Conservation (phyloP, 208 protist species). For the Leishmania gerbilli region DNA sequence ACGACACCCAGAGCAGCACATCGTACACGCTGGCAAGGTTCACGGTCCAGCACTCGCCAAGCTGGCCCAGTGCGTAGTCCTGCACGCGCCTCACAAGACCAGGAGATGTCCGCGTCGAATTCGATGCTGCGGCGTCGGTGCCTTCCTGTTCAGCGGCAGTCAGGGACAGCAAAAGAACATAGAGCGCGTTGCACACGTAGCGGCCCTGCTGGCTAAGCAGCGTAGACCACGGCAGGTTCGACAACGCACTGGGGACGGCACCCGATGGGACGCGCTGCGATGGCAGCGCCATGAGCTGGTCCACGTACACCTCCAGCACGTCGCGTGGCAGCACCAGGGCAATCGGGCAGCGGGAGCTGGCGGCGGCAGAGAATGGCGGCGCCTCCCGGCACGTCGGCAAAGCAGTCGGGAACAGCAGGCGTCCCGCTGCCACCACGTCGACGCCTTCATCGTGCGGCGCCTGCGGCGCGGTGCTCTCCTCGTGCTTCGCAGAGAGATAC, state of each 20-base stretch:
- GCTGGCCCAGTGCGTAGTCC: constrained; percentile 59
- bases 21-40: constrained; percentile 78
- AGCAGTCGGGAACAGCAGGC: neutral
- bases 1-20: constrained; percentile 62
- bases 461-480: neutral
- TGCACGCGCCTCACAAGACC: constrained; percentile 35
- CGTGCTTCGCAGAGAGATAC: constrained; percentile 20
- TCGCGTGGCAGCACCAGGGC: constrained; percentile 2
- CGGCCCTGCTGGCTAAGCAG: constrained; percentile 62
- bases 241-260: constrained; percentile 40
- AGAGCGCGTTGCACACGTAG: constrained; percentile 64
- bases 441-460: neutral
- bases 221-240: constrained; percentile 49
- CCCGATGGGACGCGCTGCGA: constrained; percentile 33
- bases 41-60: constrained; percentile 75
- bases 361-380: neutral
- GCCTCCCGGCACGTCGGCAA: constrained; percentile 21
- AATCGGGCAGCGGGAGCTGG: constrained; percentile 18
- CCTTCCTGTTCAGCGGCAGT: neutral
- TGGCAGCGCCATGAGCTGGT: constrained; percentile 22
- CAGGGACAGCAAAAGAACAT: constrained; percentile 36
- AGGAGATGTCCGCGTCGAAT: neutral
- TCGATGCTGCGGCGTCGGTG: neutral
- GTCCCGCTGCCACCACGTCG: neutral
- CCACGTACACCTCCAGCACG: constrained; percentile 19